phyloP scores from a whole-genome alignment of 2,329 filamentous ascomycete species.

The Claviceps sp. region DNA sequence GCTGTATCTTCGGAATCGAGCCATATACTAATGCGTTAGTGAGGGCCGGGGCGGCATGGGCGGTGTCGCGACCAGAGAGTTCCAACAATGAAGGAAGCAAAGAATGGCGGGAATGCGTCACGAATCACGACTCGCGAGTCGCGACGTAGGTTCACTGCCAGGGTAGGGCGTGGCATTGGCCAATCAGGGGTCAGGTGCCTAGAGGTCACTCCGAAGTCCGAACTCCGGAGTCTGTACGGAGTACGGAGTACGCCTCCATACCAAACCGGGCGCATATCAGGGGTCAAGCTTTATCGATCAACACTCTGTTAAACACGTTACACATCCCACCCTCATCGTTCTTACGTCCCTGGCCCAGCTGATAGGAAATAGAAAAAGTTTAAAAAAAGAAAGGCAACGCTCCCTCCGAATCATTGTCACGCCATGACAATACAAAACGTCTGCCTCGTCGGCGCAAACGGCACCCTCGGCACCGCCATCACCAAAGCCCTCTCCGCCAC shows the following conservation, averaged over 20 bases:
- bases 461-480: slow-evolving; percentile 26
- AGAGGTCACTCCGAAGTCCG: no score
- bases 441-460: slow-evolving; percentile 22
- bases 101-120: no score
- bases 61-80: no score
- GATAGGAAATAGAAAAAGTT: neutral
- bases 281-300: neutral
- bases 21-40: no score
- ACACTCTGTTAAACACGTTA: neutral
- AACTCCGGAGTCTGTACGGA: slow-evolving; percentile 23
- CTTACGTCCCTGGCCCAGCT: neutral
- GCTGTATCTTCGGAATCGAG: no score
- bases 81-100: no score
- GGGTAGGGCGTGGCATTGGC: no score
- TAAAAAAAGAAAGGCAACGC: neutral
- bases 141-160: no score
- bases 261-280: slow-evolving; percentile 32
- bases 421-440: slow-evolving; percentile 15
- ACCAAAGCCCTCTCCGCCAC: slow-evolving; percentile 22
- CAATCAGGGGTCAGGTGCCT: no score
- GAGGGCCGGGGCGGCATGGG: no score
- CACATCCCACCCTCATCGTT: neutral
- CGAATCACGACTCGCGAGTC: no score
- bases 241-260: slow-evolving; percentile 27
- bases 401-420: no score